These are phyloP conservation scores for Talaromyces rugulosus DNA, from an alignment of 2,329 filamentous ascomycete species.

Conservation along the genomic window DNA sequence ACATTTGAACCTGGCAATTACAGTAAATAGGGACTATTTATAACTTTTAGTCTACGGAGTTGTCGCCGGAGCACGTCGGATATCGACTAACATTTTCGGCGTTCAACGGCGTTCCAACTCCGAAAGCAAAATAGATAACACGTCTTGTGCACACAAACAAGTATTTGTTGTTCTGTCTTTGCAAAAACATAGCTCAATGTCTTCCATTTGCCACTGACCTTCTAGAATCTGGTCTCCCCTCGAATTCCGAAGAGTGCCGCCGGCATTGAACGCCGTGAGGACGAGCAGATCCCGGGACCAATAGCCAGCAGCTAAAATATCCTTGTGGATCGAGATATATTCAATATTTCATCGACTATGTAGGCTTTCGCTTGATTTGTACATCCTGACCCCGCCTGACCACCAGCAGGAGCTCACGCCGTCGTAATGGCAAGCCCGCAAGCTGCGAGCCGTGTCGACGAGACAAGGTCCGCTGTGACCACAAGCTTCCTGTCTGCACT, in stretches of 20 bases:
- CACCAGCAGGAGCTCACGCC: conserved; percentile 6
- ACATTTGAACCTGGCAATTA: too few species aligned
- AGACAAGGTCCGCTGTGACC: conserved; percentile 32
- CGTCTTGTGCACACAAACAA: background rate
- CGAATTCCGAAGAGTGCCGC: too few species aligned
- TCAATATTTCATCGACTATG: background rate
- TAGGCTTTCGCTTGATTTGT: background rate
- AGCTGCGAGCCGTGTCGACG: conserved; percentile 36
- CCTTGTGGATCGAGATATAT: background rate
- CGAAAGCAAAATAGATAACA: background rate
- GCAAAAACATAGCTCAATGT: background rate
- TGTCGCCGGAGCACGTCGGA: background rate
- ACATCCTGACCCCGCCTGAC: background rate
- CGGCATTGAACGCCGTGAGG: too few species aligned
- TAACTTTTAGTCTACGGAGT: background rate
- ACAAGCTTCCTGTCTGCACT: conserved; percentile 26
- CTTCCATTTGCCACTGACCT: background rate
- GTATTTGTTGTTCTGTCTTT: background rate
- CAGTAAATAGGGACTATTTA: background rate
- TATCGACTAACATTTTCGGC: background rate
- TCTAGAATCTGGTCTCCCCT: background rate
- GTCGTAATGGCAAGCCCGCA: conserved; percentile 31
- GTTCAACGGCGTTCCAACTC: background rate
- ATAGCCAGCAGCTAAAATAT: background rate
- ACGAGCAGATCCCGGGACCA: background rate